A percentile compares a stretch with the other conserved stretches of the same genome.
Conservation (phyloP, 345 rosid genomes). For the Boechera retrofracta region DNA sequence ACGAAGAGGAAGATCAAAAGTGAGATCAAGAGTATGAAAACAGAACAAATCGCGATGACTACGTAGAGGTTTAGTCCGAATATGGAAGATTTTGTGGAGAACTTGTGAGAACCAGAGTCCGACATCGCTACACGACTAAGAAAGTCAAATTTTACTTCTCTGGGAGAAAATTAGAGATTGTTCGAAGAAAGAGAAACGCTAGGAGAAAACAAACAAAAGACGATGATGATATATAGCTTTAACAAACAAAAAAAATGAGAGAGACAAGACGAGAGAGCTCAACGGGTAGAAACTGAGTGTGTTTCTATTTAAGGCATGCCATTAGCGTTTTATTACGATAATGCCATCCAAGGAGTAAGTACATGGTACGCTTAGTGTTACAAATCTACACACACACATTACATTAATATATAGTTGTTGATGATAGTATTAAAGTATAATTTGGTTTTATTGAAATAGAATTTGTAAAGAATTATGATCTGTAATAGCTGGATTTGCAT, state of each 20-base stretch:
- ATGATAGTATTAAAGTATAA: neutral
- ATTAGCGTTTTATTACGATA: slow-evolving; percentile 22
- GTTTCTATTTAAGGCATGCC: slow-evolving; percentile 21
- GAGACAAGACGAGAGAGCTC: slow-evolving; percentile 20
- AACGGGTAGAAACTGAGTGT: slow-evolving; percentile 45
- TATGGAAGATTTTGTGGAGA: slow-evolving; percentile 53
- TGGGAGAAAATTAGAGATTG: neutral
- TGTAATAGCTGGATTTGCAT: slow-evolving; percentile 27
- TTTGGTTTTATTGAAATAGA: neutral
- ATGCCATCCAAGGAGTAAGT: slow-evolving; percentile 30
- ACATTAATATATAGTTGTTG: neutral
- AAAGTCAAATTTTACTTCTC: neutral
- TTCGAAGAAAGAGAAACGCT: slow-evolving; percentile 32
- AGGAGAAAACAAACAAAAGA: slow-evolving; percentile 19
- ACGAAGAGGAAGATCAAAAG: slow-evolving; percentile 63
- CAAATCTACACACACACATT: too few relatives aligned
- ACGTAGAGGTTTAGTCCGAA: slow-evolving; percentile 64
- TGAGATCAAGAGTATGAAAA: slow-evolving; percentile 46
- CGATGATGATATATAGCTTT: slow-evolving; percentile 19
- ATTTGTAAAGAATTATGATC: slow-evolving; percentile 6
- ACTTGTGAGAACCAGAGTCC: slow-evolving; percentile 48
- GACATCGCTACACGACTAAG: slow-evolving; percentile 51
- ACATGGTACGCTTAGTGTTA: neutral
- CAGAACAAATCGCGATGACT: slow-evolving; percentile 56
- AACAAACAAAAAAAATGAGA: slow-evolving; percentile 32